Percentiles rank a stretch among this genome's conserved stretches.
phyloP scores from a whole-genome alignment of 1,284 basidiomycete genomes.

The Boletus smithii region DNA sequence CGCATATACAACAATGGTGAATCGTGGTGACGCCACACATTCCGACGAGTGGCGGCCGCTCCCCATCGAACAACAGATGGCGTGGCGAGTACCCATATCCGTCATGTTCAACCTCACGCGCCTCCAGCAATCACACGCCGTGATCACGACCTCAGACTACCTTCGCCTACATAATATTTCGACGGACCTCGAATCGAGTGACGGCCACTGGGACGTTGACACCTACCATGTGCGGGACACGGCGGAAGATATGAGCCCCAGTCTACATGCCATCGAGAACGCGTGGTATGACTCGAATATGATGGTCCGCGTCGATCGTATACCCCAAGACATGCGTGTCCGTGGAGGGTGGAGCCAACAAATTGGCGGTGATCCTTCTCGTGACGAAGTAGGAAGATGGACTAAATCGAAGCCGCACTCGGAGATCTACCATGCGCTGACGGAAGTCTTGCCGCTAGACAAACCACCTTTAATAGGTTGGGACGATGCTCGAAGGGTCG shows the following conservation, averaged over 20 bases:
- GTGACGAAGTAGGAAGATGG: slow-evolving; percentile 28
- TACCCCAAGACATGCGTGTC: slow-evolving; percentile 32
- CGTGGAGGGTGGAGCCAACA: slow-evolving; percentile 30
- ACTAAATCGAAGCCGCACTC: slow-evolving; percentile 15
- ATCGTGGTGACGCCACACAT: slow-evolving; percentile 36
- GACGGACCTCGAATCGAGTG: slow-evolving; percentile 33
- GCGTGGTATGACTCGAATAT: slow-evolving; percentile 36
- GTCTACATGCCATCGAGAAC: slow-evolving; percentile 38
- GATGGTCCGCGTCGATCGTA: slow-evolving; percentile 37
- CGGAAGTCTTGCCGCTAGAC: slow-evolving; percentile 6
- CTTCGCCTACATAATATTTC: slow-evolving; percentile 39
- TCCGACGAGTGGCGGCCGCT: slow-evolving; percentile 40
- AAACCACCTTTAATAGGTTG: slow-evolving; percentile 19
- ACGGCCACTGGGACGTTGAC: slow-evolving; percentile 38
- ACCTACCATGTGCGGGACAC: slow-evolving; percentile 23
- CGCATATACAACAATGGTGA: slow-evolving; percentile 40
- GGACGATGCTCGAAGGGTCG: slow-evolving; percentile 14
- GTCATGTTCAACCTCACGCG: slow-evolving; percentile 48
- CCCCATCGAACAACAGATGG: slow-evolving; percentile 42
- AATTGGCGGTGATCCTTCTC: slow-evolving; percentile 14
- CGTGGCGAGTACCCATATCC: slow-evolving; percentile 38
- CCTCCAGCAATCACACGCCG: slow-evolving; percentile 37
- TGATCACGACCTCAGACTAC: slow-evolving; percentile 42
- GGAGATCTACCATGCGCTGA: slow-evolving; percentile 20
- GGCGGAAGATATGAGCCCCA: slow-evolving; percentile 16